Base-by-base conservation (phyloP, 1,284 basidiomycete genomes). In the Acaromyces ingoldii region DNA sequence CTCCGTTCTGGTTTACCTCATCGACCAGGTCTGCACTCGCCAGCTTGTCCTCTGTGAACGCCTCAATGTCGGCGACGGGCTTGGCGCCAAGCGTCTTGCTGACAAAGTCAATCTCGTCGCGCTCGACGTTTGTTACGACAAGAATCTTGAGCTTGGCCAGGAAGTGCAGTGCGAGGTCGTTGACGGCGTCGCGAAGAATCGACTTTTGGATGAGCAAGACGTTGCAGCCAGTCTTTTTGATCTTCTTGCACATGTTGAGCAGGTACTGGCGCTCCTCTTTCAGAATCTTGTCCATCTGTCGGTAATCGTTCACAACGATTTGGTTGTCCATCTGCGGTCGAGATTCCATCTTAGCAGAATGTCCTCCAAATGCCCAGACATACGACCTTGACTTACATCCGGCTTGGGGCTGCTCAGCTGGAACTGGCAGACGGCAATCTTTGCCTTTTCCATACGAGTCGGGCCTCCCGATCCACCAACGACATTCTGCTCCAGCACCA, bases 221-320 rank as follows among this genome's bases (percentile, higher is more conserved):
- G 74, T 98, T 99, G 83, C 95, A 98, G 62, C 93, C 93, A 10
- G 91, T 87, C 80, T 97, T 97, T 78, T 97, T 98, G 80, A 99
- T 98, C 79, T 91, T 92, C 79, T 98, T 98, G 85, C 91, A 95
- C 61, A 98, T 84, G 78, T 95, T 97, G 71, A 98, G 84, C 59
- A 99, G 83, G 77, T 99, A 98, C 78, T 95, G 90, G 42, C 93
- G 87, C 65, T 93, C 93, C 78, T 99, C 95, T 78, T 99, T 98
- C 77, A 99, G 86, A 60, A 98, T 93, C 78, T 96, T 97, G 82
- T 98, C 95, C 93, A 99, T 98, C 78, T 98, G 95, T 33, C 95
- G 86, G 80, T 99, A 99, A 79, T 98, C 93, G 71, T 96, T 98
- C 67, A 98, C 96, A 39, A 98, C 88, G 42, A 99, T 92, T 31